Percentiles rank a stretch among this genome's conserved stretches.
phyloP scores from a whole-genome alignment of 1,284 basidiomycete genomes.

The Malassezia cuniculi region DNA sequence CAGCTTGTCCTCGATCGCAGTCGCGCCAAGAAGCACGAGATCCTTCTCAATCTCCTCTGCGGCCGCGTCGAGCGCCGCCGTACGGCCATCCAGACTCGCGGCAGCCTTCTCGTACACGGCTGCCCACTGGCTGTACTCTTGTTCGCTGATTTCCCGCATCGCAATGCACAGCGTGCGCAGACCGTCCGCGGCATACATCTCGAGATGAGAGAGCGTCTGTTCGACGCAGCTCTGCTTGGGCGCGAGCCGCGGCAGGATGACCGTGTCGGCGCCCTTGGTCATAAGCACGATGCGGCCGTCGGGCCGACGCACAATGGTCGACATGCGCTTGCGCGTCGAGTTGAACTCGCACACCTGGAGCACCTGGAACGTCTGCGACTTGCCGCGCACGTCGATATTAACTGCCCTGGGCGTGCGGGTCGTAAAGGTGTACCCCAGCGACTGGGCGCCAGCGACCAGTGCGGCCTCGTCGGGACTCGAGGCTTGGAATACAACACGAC shows the following conservation, averaged over 20 bases:
- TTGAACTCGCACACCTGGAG: constrained; percentile 98
- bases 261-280: constrained; percentile 95
- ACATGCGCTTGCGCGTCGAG: constrained; percentile 94
- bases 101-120: constrained; percentile 80
- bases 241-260: constrained; percentile 50
- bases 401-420: constrained; percentile 90
- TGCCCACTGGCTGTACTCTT: constrained; percentile 82
- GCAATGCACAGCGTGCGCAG: constrained; percentile 92
- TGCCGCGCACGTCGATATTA: constrained; percentile 67
- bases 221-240: constrained; percentile 64
- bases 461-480: constrained; percentile 97
- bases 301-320: constrained; percentile 73
- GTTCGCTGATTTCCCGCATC: constrained; percentile 74
- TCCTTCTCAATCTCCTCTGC: constrained; percentile 94
- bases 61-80: constrained; percentile 82
- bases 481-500: constrained; percentile 65
- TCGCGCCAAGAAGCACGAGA: constrained; percentile 80
- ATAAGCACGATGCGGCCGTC: constrained; percentile 87
- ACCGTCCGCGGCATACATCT: constrained; percentile 72
- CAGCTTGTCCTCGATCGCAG: constrained; percentile 94
- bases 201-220: constrained; percentile 74
- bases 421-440: constrained; percentile 83
- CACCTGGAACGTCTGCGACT: constrained; percentile 69
- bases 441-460: constrained; percentile 81
- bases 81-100: constrained; percentile 76